Evolutionary conservation across 192 early-diverging fungal genomes (phyloP), one percentile per base, ranked within the genome.

Genomic region (Backusella sp.): DNA sequence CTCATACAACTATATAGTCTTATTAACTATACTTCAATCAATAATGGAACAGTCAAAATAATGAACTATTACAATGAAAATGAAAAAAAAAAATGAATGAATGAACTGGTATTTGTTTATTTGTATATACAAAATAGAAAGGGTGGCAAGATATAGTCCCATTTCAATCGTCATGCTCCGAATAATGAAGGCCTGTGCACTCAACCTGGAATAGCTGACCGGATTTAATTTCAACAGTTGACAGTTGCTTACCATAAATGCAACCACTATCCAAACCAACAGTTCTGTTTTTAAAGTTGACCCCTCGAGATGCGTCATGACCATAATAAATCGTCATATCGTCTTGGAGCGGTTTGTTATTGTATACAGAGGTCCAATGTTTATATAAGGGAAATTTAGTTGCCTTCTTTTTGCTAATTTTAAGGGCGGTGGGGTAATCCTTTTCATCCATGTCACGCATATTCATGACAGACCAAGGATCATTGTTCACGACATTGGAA

Each of bases 191-290:
- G 21, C 75, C 65, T 28, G 30, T 28, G 46, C 80, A 81, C 19
- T 62, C 70, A 3, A 81, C 59, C 19, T 77, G 76, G 8, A 73
- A 75, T 26, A 77, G 14, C 12, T 56, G 26, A 26, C 66, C 53
- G n/a, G 73, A 68, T n/a, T 69, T 70, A 15, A 83, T 68, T 7
- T 79, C 83, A 53, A 89, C 80, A 1, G 90, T 89, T 1, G 91
- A 90, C 70, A 94, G 75, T 34, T 85, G 62, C 3, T 88, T 78
- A 12, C 92, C 91, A 66, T 91, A 86, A 3, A 92, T 89, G 70
- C 93, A 94, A 26, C 90, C 90, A 9, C 87, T 87, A 76, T 94
- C 93, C 12, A 93, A 53, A 35, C 93, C 93, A 76, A 89, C 83
- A 6, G 90, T 85, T 56, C 83, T 84, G 0, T 70, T 41, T 72